Base-by-base conservation (phyloP, 805 yeast species). In the Cyberlindnera veronae region DNA sequence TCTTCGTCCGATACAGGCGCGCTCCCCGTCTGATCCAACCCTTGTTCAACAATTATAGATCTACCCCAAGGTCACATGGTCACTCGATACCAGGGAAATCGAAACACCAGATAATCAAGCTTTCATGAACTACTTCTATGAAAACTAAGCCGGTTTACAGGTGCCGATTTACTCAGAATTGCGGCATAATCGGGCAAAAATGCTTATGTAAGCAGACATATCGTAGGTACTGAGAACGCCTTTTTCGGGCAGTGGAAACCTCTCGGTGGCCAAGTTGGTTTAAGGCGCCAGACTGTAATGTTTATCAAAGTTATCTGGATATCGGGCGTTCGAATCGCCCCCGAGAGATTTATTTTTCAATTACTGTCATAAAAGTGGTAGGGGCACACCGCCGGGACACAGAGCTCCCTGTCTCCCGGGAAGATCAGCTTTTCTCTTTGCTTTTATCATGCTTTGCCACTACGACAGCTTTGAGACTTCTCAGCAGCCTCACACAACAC, bases 321-420 rank as follows among this genome's bases (percentile, higher is more conserved):
- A 67, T 67, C 72, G 72, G 69, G 72, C 64, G 72, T 67, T 67
- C 72, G 72, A 67, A 60, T 67, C 72, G 64, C 72, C 69, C 72
- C 71, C 72, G 66, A 63, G 72, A 67, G 72, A 67, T 31, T 38
- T 54, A 43, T 46, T 38, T 47, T 46, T 28, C 36, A 26, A 33
- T 27, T 19, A 33, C 29, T 14, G 8, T n/a, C 5, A 6, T 16
- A 17, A 6, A 15, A 19, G 8, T 31, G 32, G 35, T 26, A 28
- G 15, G 32, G 36, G 23, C 43, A 34, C 32, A 29, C 4, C 36
- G 24, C 15, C 35, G 41, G 29, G 19, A n/a, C 32, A 13, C 17
- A 20, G 11, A 31, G 14, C 29, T 3, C 28, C 29, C 34, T 5
- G 8, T 4, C 20, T 24, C 6, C 38, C 29, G 6, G 20, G 13